Evolutionary conservation across 192 early-diverging fungal genomes (phyloP), one percentile per base, ranked within the genome.

Genomic region (Backusella liffmaniae): DNA sequence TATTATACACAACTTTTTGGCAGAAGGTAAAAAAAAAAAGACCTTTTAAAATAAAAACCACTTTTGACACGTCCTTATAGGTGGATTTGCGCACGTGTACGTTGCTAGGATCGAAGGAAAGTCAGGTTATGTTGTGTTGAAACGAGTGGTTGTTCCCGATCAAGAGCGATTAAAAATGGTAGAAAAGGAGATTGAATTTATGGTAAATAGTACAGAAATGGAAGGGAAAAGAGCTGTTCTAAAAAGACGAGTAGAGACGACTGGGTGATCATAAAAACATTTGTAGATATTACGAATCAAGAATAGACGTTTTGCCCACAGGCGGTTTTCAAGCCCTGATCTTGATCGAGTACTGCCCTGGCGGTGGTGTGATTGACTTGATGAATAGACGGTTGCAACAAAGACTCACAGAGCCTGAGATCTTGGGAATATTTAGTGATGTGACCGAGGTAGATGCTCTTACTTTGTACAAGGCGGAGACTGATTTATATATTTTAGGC

Each of bases 31-130:
- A 26, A 26, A 26, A 26, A 37, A 29, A 23, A 30, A 32, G 32
- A 3, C 2, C 23, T 26, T 29, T 56, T 62, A 46, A 36, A 21
- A 35, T 29, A 36, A 32, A 32, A 32, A 3, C 2, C 32, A 32
- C 32, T 32, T 32, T 32, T 32, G 32, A 32, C 30, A 32, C 32
- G 0, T 3, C 32, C 2, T 32, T 32, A 32, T 32, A 32, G 95
- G 97, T 59, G 96, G 95, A 6, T 94, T 96, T 76, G 95, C 97
- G 12, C 93, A 97, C 84, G 91, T 98, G 26, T 98, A 98, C 76
- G 76, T 94, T 51, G 95, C 94, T 1, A 81, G 83, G 5, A 80
- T 90, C 6, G 78, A 85, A 44, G 85, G 84, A 51, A 82, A 82
- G 9, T 85, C 86, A 15, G 76, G 85, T 21, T 80, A 77, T 21